These are phyloP conservation scores for Fennellomyces sp. DNA, from an alignment of 371 early-diverging fungal species.

Conservation along the genomic window DNA sequence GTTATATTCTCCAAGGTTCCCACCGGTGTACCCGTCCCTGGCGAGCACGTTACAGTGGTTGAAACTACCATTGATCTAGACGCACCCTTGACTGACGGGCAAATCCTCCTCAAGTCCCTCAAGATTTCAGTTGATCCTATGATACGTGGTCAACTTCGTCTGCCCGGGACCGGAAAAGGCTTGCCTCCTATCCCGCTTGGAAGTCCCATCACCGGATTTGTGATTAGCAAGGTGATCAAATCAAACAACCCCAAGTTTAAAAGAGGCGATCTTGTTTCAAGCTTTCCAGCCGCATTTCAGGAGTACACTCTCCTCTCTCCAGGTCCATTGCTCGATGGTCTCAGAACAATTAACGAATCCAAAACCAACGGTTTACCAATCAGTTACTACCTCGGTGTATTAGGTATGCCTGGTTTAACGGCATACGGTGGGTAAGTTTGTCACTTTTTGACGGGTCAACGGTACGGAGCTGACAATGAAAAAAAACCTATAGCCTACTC, in stretches of 20 bases:
- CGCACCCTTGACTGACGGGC: conserved; percentile 49
- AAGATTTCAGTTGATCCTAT: conserved; percentile 44
- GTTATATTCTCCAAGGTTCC: conserved; percentile 41
- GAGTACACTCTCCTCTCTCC: conserved; percentile 44
- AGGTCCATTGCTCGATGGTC: conserved; percentile 14
- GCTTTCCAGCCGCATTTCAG: conserved; percentile 47
- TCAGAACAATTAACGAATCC: conserved; percentile 32
- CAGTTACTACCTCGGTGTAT: conserved; percentile 52
- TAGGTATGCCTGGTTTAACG: conserved; percentile 60
- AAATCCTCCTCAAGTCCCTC: conserved; percentile 56
- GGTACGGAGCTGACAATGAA: background rate
- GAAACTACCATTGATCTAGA: conserved; percentile 45
- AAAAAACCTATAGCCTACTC: conserved; percentile 5
- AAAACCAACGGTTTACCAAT: conserved; percentile 41
- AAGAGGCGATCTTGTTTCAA: conserved; percentile 63
- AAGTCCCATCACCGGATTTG: conserved; percentile 58
- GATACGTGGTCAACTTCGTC: conserved; percentile 70
- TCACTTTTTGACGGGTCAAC: background rate
- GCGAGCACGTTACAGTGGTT: conserved; percentile 50
- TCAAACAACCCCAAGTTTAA: conserved; percentile 55
- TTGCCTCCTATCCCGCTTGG: conserved; percentile 56
- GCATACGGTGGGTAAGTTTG: conserved; percentile 36
- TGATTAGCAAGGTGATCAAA: conserved; percentile 61
- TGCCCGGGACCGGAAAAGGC: conserved; percentile 40
- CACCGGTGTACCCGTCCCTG: conserved; percentile 35